phyloP scores from a whole-genome alignment of 2,329 filamentous ascomycete species.

The Fusarium chlamydosporum region DNA sequence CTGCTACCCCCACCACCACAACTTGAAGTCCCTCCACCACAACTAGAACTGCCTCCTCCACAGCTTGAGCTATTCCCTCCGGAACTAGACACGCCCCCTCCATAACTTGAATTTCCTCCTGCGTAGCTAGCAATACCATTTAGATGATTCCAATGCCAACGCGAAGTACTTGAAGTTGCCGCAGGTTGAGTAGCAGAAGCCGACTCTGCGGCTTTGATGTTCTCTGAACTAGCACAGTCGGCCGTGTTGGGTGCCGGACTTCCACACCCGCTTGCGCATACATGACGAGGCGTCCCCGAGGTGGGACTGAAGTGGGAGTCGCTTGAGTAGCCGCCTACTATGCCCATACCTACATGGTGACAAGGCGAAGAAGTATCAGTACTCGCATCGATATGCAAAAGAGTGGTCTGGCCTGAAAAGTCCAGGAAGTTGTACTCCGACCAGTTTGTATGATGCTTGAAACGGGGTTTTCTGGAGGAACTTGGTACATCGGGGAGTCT shows the following conservation, averaged over 20 bases:
- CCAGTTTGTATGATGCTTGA: background rate
- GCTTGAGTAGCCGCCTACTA: slow-evolving; percentile 15
- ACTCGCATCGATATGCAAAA: background rate
- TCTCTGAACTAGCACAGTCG: slow-evolving; percentile 37
- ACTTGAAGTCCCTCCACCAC: slow-evolving; percentile 9
- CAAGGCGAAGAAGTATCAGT: background rate
- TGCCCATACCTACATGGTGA: slow-evolving; percentile 25
- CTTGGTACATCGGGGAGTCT: slow-evolving; percentile 28
- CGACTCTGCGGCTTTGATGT: slow-evolving; percentile 24
- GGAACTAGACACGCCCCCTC: slow-evolving; percentile 13
- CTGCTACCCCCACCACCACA: slow-evolving; percentile 9
- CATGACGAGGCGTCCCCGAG: slow-evolving; percentile 11
- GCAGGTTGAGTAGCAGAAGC: slow-evolving; percentile 21
- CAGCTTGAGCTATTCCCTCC: slow-evolving; percentile 6
- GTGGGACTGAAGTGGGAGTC: slow-evolving; percentile 39
- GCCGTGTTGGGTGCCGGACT: slow-evolving; percentile 25
- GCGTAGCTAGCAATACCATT: slow-evolving; percentile 38
- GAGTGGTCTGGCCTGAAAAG: slow-evolving; percentile 20
- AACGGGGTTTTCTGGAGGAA: slow-evolving; percentile 13
- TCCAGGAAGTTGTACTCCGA: slow-evolving; percentile 16
- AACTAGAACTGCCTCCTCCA: slow-evolving; percentile 6
- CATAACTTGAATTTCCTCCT: slow-evolving; percentile 24
- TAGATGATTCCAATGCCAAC: slow-evolving; percentile 20
- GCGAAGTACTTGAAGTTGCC: slow-evolving; percentile 5
- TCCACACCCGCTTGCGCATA: slow-evolving; percentile 38